These are phyloP conservation scores for Citrus reticulata DNA, from an alignment of 345 rosid species.

Conservation along the genomic window DNA sequence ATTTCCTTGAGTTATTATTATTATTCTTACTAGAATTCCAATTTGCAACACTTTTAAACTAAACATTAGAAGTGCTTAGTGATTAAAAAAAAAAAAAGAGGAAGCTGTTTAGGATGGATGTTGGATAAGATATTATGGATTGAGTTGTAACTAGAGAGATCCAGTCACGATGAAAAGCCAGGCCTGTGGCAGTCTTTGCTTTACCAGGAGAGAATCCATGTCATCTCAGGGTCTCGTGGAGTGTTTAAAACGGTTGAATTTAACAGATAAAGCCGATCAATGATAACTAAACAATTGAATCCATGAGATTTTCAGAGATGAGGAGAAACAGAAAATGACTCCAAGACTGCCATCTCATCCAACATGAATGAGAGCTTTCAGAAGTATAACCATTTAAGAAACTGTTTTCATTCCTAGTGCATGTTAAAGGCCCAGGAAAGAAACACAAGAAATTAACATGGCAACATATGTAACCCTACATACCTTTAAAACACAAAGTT, in stretches of 20 bases:
- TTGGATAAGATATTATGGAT: background rate
- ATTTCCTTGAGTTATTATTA: background rate
- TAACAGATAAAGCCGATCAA: background rate
- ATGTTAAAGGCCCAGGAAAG: background rate
- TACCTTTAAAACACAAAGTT: conserved; percentile 89
- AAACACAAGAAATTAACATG: background rate
- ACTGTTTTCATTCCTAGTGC: background rate
- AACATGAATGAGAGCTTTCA: background rate
- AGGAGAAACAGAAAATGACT: background rate
- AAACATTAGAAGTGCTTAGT: background rate
- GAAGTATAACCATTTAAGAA: background rate
- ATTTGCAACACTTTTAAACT: background rate
- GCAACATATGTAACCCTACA: conserved; percentile 1
- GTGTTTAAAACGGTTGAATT: too few relatives aligned
- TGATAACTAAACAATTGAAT: background rate
- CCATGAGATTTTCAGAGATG: background rate
- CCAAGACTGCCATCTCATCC: background rate
- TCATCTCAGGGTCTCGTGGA: background rate
- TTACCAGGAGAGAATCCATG: background rate
- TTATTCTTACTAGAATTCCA: background rate
- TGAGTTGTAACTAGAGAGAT: background rate
- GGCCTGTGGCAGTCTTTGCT: background rate
- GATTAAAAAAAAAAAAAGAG: too few relatives aligned
- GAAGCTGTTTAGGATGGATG: background rate
- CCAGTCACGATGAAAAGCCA: background rate